Evolutionary conservation across 129 eudicot species (phyloP).

Genomic region (Calendula officinalis): DNA sequence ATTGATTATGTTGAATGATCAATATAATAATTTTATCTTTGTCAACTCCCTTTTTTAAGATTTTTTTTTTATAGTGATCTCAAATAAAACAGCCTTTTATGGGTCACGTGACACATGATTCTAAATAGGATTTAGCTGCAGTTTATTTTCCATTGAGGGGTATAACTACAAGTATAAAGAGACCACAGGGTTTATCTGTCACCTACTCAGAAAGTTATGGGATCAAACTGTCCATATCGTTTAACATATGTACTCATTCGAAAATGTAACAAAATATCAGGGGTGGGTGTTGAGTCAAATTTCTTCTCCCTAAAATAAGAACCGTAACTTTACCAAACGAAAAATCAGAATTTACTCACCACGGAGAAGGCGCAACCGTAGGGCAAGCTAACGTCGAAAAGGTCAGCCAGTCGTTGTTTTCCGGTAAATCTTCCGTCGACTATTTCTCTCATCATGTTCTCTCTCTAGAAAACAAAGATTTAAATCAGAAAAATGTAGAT

Average conservation of each 20-base stretch:
- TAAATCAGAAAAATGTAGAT: neutral
- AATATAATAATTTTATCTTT: too few species aligned
- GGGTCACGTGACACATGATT: too few species aligned
- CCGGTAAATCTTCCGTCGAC: slow-evolving; percentile 32
- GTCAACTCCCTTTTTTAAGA: too few species aligned
- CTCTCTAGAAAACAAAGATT: neutral
- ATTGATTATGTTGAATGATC: too few species aligned
- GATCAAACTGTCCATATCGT: neutral
- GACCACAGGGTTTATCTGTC: neutral
- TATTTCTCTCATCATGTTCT: neutral
- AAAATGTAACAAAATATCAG: slow-evolving; percentile 12
- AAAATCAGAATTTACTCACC: neutral
- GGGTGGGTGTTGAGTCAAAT: neutral
- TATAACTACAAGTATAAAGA: too few species aligned
- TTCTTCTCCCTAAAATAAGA: neutral
- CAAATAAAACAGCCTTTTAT: too few species aligned
- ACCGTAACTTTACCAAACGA: slow-evolving; percentile 18
- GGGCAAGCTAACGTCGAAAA: slow-evolving; percentile 33
- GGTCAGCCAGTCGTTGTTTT: slow-evolving; percentile 33
- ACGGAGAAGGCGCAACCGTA: slow-evolving; percentile 22
- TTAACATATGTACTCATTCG: neutral
- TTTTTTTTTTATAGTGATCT: too few species aligned
- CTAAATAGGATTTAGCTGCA: too few species aligned
- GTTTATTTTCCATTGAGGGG: too few species aligned
- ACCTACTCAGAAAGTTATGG: neutral